Base-by-base conservation (phyloP, 139 green algal species). In the Axilococcus clingmanii region DNA sequence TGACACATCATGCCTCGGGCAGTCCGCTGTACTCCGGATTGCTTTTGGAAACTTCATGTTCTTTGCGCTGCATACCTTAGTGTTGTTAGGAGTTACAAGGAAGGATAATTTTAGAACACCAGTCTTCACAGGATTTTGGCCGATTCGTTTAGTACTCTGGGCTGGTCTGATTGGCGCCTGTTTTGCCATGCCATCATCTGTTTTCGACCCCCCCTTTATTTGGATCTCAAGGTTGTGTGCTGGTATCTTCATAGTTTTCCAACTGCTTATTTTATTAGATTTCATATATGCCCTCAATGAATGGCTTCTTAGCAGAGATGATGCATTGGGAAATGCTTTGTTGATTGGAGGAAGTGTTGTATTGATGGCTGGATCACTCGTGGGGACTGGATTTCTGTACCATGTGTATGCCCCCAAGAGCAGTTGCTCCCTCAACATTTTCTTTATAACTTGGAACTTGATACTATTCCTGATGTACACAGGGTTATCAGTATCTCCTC, bases 391-490 rank as follows among this genome's bases (percentile, higher is more conserved):
- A 31, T 51, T 84, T 19, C 25, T 57, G 16, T 29, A 35, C 31
- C 43, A 82, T 42, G 86, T 61, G 55, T 94, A 81, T 38, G 76
- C 79, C 3, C 66, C 78, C 1, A 37, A 35, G 7, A 17, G 43
- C 5, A 58, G 32, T 36, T 91, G 82, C 61, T 57, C 52, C n/a
- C 59, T 85, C 14, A 94, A 94, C 53, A 77, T 90, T 41, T 84
- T 82, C 44, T 88, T 91, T 57, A 84, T 86, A 57, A 89, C 84
- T 1, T 83, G 63, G 48, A 80, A 73, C 16, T 38, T 94, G 4
- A 44, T 89, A 4, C 37, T 85, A 28, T 81, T 69, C 16, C 15
- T 90, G 2, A 34, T 55, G 3, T 77, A 82, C 41, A 71, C 29
- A 4, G 25, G 76, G 17, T 55, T 92, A 15, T 84, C 77, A 20